These are phyloP conservation scores for Endothia cerciana DNA, from an alignment of 2,329 filamentous ascomycete genomes.

Conservation along the genomic window DNA sequence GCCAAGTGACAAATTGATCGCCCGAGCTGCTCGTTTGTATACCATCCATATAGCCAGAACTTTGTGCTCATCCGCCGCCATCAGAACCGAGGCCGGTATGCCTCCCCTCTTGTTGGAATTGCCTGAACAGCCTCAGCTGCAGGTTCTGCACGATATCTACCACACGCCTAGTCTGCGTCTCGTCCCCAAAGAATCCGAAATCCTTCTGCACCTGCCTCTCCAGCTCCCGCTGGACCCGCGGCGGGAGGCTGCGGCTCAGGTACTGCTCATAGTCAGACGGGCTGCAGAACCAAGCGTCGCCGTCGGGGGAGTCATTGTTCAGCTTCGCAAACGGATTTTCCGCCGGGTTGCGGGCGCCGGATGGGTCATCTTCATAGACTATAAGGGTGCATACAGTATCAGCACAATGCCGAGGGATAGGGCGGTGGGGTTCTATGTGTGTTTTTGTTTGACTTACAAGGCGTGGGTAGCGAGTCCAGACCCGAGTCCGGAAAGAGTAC, in stretches of 20 bases:
- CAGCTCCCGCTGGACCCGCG: constrained; percentile 27
- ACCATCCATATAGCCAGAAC: not conserved
- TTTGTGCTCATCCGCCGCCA: not conserved
- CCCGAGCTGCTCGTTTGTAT: not conserved
- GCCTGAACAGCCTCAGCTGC: constrained; percentile 27
- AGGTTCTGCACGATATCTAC: constrained; percentile 29
- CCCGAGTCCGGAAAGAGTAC: constrained; percentile 24
- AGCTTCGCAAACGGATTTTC: not conserved
- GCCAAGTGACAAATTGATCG: not conserved
- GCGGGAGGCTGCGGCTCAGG: constrained; percentile 25
- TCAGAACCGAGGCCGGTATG: not conserved
- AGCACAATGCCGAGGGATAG: not conserved
- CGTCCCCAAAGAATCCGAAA: constrained; percentile 29
- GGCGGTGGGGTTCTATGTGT: not conserved
- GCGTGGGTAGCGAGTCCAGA: constrained; percentile 21
- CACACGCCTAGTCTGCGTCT: constrained; percentile 23
- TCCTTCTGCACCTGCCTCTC: constrained; percentile 28
- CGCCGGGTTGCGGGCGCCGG: not conserved
- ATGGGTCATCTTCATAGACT: constrained; percentile 27
- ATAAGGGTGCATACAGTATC: not conserved
- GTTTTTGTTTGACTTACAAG: constrained; percentile 22
- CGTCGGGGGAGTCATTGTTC: not conserved
- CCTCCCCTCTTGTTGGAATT: constrained; percentile 17
- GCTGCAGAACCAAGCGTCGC: constrained; percentile 24
- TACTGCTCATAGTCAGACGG: constrained; percentile 28